A percentile compares a stretch with the other conserved stretches of the same genome.
These are phyloP conservation scores for Fraxinus nigra DNA, from an alignment of 305 asterid genomes.

Conservation along the genomic window DNA sequence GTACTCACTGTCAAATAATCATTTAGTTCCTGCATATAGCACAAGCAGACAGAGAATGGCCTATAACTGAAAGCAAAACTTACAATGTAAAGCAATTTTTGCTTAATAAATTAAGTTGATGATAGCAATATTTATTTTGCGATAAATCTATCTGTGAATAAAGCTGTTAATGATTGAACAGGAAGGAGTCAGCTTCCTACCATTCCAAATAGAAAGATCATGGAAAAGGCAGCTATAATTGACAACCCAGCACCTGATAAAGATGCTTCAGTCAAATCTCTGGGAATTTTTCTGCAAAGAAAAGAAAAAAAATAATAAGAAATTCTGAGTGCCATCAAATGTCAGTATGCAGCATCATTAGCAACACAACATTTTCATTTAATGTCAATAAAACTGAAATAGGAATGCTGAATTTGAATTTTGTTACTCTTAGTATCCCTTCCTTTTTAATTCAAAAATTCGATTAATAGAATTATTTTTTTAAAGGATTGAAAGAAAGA, in stretches of 20 bases:
- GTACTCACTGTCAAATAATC: constrained; percentile 68
- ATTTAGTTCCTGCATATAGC: constrained; percentile 66
- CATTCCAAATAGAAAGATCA: constrained; percentile 94
- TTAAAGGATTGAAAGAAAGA: neutral
- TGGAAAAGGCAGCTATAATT: constrained; percentile 74
- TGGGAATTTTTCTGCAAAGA: constrained; percentile 81
- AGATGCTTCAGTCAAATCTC: constrained; percentile 97
- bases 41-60: constrained; percentile 1
- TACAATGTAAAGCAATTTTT: neutral
- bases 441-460: neutral
- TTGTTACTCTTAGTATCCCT: neutral
- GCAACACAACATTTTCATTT: neutral
- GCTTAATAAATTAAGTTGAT: neutral
- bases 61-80: neutral
- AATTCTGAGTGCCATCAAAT: neutral
- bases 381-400: neutral
- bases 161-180: constrained; percentile 2
- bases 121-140: neutral
- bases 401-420: neutral
- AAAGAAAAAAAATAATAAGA: neutral
- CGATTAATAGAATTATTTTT: neutral
- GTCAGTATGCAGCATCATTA: neutral
- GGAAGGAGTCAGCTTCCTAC: constrained; percentile 39
- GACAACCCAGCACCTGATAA: constrained; percentile 97
- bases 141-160: neutral